These are phyloP conservation scores for Amylocarpus encephaloides DNA, from an alignment of 2,329 filamentous ascomycete genomes.

Conservation along the genomic window DNA sequence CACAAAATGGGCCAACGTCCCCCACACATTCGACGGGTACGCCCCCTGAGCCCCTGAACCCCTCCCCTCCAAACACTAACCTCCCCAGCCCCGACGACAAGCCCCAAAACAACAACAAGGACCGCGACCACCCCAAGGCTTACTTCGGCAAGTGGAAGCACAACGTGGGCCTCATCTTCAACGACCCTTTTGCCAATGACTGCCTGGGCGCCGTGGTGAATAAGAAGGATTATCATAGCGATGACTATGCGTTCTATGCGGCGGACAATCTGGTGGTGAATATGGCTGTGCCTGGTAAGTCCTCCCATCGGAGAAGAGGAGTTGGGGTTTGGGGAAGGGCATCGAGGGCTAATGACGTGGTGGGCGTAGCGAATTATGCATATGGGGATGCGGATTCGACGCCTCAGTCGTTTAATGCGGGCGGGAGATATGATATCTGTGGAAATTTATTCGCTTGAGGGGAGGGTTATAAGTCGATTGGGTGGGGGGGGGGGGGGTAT, in stretches of 20 bases:
- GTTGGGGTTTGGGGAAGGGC: too few relatives aligned
- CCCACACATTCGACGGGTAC: slow-evolving; percentile 13
- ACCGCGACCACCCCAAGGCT: slow-evolving; percentile 14
- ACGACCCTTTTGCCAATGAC: slow-evolving; percentile 15
- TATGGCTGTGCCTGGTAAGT: slow-evolving; percentile 14
- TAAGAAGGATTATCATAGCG: slow-evolving; percentile 17
- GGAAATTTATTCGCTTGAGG: slow-evolving; percentile 6
- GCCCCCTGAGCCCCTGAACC: not conserved
- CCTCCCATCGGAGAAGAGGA: not conserved
- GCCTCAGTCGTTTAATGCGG: slow-evolving; percentile 14
- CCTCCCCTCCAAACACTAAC: not conserved
- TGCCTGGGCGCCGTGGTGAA: slow-evolving; percentile 13
- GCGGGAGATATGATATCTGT: slow-evolving; percentile 17
- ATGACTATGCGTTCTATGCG: slow-evolving; percentile 16
- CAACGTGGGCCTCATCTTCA: slow-evolving; percentile 12
- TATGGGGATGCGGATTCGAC: slow-evolving; percentile 16
- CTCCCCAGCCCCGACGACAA: slow-evolving; percentile 9
- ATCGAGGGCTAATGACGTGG: not conserved
- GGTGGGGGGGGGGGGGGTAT: too few relatives aligned
- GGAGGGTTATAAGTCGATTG: not conserved
- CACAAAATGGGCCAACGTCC: slow-evolving; percentile 9
- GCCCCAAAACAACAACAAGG: slow-evolving; percentile 12
- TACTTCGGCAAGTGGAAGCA: slow-evolving; percentile 21
- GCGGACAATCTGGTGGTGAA: slow-evolving; percentile 13
- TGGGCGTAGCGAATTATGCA: slow-evolving; percentile 9